A percentile compares a stretch with the other conserved stretches of the same genome.
These are phyloP conservation scores for Yamadazyma membranifaciens DNA, from an alignment of 1,139 yeast genomes.

Conservation along the genomic window DNA sequence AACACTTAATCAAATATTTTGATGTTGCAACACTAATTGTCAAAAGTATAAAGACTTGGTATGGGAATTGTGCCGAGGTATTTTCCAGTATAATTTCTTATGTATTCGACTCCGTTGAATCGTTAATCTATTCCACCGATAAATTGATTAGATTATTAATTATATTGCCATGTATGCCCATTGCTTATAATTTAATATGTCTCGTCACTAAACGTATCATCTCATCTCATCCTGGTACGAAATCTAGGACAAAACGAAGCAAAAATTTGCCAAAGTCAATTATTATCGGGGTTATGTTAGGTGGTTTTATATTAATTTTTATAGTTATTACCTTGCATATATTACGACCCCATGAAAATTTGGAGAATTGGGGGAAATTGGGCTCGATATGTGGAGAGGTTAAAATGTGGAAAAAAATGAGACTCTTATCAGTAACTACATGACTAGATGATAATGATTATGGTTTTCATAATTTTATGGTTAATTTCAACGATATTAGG, in stretches of 20 bases:
- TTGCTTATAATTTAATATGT: neutral
- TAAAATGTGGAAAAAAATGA: neutral
- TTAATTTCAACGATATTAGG: neutral
- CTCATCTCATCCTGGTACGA: neutral
- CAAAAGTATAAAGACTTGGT: neutral
- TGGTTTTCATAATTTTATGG: neutral
- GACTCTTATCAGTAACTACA: neutral
- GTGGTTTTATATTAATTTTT: too few relatives aligned
- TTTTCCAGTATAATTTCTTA: too few relatives aligned
- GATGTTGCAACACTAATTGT: neutral
- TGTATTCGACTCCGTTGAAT: too few relatives aligned
- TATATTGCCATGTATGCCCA: neutral
- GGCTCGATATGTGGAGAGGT: neutral
- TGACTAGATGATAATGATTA: neutral
- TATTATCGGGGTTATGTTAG: too few relatives aligned
- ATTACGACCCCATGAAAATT: neutral
- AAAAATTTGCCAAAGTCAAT: too few relatives aligned
- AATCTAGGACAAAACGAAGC: neutral
- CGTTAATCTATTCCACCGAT: neutral
- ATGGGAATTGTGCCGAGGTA: too few relatives aligned
- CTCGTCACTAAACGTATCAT: neutral
- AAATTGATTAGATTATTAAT: neutral
- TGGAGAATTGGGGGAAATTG: neutral
- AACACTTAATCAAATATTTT: neutral
- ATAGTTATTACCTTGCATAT: too few relatives aligned